Conservation (phyloP, 768 basidiomycete genomes). For the Leccinellum albellum region DNA sequence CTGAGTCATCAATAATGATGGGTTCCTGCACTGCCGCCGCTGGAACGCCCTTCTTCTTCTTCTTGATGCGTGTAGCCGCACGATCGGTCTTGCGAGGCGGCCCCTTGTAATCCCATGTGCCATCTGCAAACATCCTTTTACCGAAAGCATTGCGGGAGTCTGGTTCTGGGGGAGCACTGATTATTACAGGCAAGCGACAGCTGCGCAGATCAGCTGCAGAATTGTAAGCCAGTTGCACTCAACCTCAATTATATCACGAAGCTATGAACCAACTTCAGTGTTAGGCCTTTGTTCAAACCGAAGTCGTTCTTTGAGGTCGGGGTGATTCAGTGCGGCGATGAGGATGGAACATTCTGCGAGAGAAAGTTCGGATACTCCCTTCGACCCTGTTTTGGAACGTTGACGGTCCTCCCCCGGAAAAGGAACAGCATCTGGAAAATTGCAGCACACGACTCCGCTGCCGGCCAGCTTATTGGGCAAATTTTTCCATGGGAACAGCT, state of each 20-base stretch:
- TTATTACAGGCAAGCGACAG: background rate
- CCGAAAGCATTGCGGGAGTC: background rate
- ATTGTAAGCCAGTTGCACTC: background rate
- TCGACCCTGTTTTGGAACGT: background rate
- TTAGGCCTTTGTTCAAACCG: too few relatives aligned
- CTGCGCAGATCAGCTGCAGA: background rate
- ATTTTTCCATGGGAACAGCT: background rate
- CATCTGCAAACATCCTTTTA: background rate
- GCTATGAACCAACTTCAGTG: too few relatives aligned
- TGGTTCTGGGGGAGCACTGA: background rate
- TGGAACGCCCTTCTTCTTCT: background rate
- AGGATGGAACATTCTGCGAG: background rate
- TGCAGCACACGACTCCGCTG: background rate
- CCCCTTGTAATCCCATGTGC: background rate
- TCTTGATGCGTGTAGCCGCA: background rate
- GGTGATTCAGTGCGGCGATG: background rate
- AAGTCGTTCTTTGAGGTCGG: too few relatives aligned
- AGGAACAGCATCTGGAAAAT: background rate
- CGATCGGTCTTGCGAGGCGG: background rate
- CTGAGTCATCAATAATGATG: background rate
- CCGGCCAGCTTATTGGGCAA: background rate
- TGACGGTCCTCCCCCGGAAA: background rate
- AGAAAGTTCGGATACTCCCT: background rate
- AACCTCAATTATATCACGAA: too few relatives aligned
- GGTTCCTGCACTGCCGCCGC: background rate